Evolutionary conservation across 208 protist genomes (phyloP).

Genomic region (Acanthamoeba royreba): DNA sequence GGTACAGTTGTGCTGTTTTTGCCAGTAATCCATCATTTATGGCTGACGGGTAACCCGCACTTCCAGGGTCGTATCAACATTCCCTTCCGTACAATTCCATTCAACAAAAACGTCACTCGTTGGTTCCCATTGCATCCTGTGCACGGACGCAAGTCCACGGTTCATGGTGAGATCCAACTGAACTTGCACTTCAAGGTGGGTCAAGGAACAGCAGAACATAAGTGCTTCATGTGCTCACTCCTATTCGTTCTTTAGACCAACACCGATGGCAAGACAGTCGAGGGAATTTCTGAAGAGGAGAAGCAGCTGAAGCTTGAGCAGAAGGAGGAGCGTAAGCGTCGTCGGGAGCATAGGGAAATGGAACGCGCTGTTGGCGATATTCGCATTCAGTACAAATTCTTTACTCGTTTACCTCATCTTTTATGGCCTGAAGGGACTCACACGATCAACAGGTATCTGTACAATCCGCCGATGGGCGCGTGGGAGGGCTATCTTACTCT

Average conservation of each 20-base stretch:
- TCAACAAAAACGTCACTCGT: background rate
- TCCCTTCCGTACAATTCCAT: background rate
- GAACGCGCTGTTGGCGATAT: background rate
- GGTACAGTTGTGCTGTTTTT: background rate
- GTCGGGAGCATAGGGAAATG: background rate
- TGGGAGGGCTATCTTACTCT: background rate
- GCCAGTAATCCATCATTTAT: background rate
- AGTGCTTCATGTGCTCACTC: background rate
- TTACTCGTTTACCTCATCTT: background rate
- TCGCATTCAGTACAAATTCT: background rate
- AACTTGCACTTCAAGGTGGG: background rate
- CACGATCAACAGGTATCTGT: background rate
- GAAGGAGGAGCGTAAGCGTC: background rate
- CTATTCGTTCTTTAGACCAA: background rate
- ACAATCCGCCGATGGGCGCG: background rate
- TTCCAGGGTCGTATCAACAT: background rate
- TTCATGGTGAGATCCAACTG: background rate
- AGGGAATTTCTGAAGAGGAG: background rate
- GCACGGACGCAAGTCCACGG: background rate
- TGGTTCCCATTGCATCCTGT: background rate
- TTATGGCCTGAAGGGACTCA: background rate
- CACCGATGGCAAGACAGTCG: background rate
- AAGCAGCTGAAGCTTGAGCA: background rate
- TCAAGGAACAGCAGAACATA: background rate
- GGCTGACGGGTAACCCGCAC: no score